Evolutionary conservation across 306 rosid species (phyloP).

Genomic region (Cicer pinnatifidum): DNA sequence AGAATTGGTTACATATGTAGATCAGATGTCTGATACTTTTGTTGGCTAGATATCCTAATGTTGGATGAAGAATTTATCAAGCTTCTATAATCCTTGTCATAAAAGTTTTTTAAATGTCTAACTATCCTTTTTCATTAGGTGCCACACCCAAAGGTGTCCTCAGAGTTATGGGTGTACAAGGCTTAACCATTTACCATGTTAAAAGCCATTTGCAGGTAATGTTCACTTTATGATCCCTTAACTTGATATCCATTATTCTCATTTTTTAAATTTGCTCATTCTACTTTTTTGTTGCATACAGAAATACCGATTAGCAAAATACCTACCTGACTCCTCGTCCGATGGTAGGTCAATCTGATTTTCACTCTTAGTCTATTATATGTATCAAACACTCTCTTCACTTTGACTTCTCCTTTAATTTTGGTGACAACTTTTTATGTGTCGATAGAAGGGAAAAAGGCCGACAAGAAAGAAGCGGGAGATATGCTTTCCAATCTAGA

Average conservation of each 20-base stretch:
- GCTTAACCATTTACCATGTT: constrained; percentile 94
- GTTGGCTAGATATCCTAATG: constrained; percentile 37
- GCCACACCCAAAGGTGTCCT: constrained; percentile 99
- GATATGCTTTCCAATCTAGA: constrained; percentile 79
- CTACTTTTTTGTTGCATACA: constrained; percentile 53
- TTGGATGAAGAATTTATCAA: constrained; percentile 34
- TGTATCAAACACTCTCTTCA: neutral
- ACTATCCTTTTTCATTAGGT: constrained; percentile 53
- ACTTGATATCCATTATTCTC: constrained; percentile 17
- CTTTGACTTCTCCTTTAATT: constrained; percentile 36
- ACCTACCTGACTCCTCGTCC: constrained; percentile 79
- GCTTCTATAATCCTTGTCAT: constrained; percentile 17
- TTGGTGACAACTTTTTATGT: constrained; percentile 47
- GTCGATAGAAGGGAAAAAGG: constrained; percentile 75
- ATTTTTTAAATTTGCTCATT: constrained; percentile 31
- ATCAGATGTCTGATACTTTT: constrained; percentile 35
- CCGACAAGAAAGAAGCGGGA: constrained; percentile 90
- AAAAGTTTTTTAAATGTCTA: constrained; percentile 31
- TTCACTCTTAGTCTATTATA: constrained; percentile 26
- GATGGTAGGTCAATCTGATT: constrained; percentile 73
- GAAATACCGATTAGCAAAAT: constrained; percentile 98
- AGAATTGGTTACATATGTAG: constrained; percentile 28
- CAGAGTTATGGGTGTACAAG: constrained; percentile 97
- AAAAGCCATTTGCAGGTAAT: constrained; percentile 97
- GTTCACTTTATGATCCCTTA: constrained; percentile 23